These are phyloP conservation scores for Tilletia caries DNA, from an alignment of 1,284 basidiomycete species.

Conservation along the genomic window DNA sequence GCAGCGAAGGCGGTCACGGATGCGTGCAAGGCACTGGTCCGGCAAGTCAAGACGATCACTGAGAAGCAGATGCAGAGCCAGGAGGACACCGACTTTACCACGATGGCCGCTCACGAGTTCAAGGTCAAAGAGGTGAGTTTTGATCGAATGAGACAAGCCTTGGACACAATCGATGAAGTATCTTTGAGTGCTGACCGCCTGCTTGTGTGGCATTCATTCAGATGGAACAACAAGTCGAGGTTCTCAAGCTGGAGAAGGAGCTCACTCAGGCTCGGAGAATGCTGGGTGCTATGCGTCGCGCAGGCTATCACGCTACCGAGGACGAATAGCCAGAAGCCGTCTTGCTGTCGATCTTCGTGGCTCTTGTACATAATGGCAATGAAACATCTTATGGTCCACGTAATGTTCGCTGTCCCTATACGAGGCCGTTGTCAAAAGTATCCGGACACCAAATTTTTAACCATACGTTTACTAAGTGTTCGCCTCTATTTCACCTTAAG, in stretches of 20 bases:
- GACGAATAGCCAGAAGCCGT: constrained; percentile 23
- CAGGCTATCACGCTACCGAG: constrained; percentile 50
- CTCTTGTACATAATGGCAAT: too few species aligned
- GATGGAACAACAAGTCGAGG: constrained; percentile 99
- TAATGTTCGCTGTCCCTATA: too few species aligned
- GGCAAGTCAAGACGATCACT: constrained; percentile 91
- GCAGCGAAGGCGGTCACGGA: constrained; percentile 97
- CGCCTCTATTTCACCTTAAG: too few species aligned
- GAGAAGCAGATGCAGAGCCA: constrained; percentile 71
- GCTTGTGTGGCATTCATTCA: constrained; percentile 56
- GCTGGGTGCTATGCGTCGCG: constrained; percentile 37
- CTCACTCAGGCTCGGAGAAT: constrained; percentile 59
- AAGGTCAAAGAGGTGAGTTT: constrained; percentile 62
- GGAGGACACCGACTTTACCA: constrained; percentile 81
- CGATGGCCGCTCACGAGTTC: constrained; percentile 91
- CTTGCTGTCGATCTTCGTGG: too few species aligned
- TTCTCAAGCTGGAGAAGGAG: constrained; percentile 93
- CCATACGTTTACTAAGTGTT: too few species aligned
- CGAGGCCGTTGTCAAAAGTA: too few species aligned
- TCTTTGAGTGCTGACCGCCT: neutral
- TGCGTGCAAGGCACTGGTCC: constrained; percentile 94
- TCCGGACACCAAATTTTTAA: too few species aligned
- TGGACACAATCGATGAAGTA: neutral
- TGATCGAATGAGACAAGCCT: neutral
- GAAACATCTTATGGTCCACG: too few species aligned